These are phyloP conservation scores for Acidomyces sp. DNA, from an alignment of 495 filamentous ascomycete genomes.

Conservation along the genomic window DNA sequence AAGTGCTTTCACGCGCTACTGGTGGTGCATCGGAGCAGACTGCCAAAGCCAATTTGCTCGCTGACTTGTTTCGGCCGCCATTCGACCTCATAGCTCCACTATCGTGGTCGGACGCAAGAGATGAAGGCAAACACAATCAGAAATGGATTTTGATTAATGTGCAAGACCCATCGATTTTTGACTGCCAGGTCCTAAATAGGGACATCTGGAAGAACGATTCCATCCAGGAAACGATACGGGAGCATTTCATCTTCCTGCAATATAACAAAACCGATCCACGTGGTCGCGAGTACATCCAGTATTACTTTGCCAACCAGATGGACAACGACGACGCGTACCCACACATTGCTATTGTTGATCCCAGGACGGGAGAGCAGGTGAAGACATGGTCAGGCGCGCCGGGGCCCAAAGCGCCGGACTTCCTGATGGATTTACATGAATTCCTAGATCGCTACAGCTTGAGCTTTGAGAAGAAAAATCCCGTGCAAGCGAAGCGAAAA, in stretches of 20 bases:
- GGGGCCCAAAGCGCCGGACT: slow-evolving; percentile 61
- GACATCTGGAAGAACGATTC: slow-evolving; percentile 85
- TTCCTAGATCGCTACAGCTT: slow-evolving; percentile 93
- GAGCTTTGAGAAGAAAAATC: slow-evolving; percentile 75
- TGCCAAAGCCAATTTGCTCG: slow-evolving; percentile 57
- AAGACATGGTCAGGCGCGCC: slow-evolving; percentile 87
- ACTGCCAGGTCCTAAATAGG: slow-evolving; percentile 83
- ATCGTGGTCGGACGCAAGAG: slow-evolving; percentile 64
- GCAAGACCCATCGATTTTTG: slow-evolving; percentile 80
- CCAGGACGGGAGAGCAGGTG: slow-evolving; percentile 90
- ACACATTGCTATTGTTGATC: slow-evolving; percentile 90
- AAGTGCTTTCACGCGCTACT: slow-evolving; percentile 48
- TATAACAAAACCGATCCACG: slow-evolving; percentile 67
- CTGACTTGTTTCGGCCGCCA: slow-evolving; percentile 83
- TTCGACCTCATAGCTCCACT: slow-evolving; percentile 68
- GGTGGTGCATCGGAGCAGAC: slow-evolving; percentile 63
- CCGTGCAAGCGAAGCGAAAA: slow-evolving; percentile 67
- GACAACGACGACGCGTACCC: slow-evolving; percentile 72
- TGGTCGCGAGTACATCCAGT: slow-evolving; percentile 67
- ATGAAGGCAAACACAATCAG: slow-evolving; percentile 67
- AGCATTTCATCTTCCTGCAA: slow-evolving; percentile 93
- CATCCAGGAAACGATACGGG: slow-evolving; percentile 64
- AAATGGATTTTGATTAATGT: slow-evolving; percentile 96
- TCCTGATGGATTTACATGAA: slow-evolving; percentile 81
- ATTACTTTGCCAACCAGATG: slow-evolving; percentile 63